Conservation (phyloP, 768 basidiomycete species). For the Tylopilus intermedius region DNA sequence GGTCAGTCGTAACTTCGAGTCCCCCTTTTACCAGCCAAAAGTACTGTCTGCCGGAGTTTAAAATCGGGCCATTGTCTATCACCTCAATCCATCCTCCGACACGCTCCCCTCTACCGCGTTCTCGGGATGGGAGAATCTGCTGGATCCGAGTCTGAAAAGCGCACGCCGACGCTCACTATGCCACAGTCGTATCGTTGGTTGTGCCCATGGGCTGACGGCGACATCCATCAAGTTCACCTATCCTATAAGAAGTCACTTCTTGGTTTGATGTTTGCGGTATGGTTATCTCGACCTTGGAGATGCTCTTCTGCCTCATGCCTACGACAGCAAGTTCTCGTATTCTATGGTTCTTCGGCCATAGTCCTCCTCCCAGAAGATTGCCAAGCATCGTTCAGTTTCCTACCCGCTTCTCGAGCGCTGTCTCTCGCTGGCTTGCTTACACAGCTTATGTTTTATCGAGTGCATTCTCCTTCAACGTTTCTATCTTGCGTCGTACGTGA, state of each 20-base stretch:
- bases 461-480: too few relatives aligned
- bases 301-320: background rate
- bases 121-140: too few relatives aligned
- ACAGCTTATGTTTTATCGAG: background rate
- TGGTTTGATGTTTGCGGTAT: background rate
- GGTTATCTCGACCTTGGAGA: background rate
- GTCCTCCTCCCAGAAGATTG: background rate
- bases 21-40: too few relatives aligned
- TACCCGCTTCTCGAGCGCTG: background rate
- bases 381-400: background rate
- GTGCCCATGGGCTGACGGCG: background rate
- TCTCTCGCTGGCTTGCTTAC: background rate
- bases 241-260: background rate
- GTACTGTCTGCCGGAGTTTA: too few relatives aligned
- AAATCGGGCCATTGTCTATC: too few relatives aligned
- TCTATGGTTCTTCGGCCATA: background rate
- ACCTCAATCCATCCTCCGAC: too few relatives aligned
- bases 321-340: background rate
- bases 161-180: too few relatives aligned
- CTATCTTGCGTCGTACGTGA: background rate
- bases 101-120: too few relatives aligned
- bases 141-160: too few relatives aligned
- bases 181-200: background rate
- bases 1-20: too few relatives aligned
- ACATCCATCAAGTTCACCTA: background rate